A percentile compares a stretch with the other conserved stretches of the same genome.
phyloP scores from a whole-genome alignment of 495 filamentous ascomycete species.

The Barbatosphaeria neglecta region DNA sequence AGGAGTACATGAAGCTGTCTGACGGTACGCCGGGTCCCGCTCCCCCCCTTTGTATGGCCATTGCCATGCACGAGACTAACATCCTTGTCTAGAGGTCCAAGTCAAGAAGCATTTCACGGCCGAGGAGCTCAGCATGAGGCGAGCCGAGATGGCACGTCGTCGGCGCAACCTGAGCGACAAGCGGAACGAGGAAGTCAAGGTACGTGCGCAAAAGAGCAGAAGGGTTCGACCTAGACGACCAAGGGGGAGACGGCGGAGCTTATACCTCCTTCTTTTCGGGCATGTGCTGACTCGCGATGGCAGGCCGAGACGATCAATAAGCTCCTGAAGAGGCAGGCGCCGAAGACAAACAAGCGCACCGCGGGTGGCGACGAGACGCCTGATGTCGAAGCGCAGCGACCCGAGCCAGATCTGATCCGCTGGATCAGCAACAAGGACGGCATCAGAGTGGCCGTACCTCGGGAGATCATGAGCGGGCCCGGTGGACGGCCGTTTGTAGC shows the following conservation, averaged over 20 bases:
- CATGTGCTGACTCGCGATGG: neutral
- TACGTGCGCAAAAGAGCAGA: too few relatives aligned
- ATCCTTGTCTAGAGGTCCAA: slow-evolving; percentile 61
- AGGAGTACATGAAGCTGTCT: slow-evolving; percentile 60
- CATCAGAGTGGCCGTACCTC: slow-evolving; percentile 59
- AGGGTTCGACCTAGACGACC: too few relatives aligned
- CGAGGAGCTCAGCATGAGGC: slow-evolving; percentile 88
- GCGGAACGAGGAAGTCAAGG: slow-evolving; percentile 98
- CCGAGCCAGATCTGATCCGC: slow-evolving; percentile 60
- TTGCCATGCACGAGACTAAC: slow-evolving; percentile 3
- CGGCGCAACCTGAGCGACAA: slow-evolving; percentile 96
- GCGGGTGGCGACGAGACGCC: slow-evolving; percentile 43
- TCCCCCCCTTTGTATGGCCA: neutral
- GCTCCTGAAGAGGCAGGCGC: slow-evolving; percentile 87
- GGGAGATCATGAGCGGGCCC: slow-evolving; percentile 66
- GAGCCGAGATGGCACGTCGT: slow-evolving; percentile 90
- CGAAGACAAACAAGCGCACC: slow-evolving; percentile 57
- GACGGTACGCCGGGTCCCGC: slow-evolving; percentile 41
- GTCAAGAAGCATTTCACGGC: slow-evolving; percentile 87
- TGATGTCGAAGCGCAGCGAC: slow-evolving; percentile 34
- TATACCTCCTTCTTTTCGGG: too few relatives aligned
- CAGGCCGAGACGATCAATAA: slow-evolving; percentile 99
- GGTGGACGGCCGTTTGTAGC: slow-evolving; percentile 50
- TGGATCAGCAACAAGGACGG: slow-evolving; percentile 68
- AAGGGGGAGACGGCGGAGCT: too few relatives aligned